Evolutionary conservation across 2,329 filamentous ascomycete species (phyloP).

Genomic region (Colletotrichum eremochloae): DNA sequence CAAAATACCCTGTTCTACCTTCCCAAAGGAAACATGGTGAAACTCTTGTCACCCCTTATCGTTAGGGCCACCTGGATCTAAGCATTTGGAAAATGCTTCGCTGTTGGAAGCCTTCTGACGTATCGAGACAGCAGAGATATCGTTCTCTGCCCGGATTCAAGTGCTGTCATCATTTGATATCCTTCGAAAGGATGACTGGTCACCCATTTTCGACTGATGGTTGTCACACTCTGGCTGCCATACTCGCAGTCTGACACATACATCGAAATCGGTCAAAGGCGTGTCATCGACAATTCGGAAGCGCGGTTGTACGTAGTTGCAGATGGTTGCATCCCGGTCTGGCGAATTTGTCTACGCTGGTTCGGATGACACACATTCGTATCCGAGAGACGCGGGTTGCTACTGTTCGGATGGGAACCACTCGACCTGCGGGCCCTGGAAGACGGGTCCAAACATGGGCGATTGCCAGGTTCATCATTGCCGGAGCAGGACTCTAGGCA

Average conservation of each 20-base stretch:
- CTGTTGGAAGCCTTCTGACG: conserved; percentile 20
- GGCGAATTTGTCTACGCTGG: background rate
- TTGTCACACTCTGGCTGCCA: conserved; percentile 34
- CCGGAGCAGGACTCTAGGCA: conserved; percentile 19
- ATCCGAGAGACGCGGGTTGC: conserved; percentile 25
- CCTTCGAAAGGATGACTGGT: conserved; percentile 23
- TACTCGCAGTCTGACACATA: conserved; percentile 6
- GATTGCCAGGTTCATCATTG: conserved; percentile 14
- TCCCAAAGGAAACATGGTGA: conserved; percentile 36
- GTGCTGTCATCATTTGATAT: conserved; percentile 28
- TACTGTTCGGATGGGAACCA: conserved; percentile 20
- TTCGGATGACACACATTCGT: conserved; percentile 11
- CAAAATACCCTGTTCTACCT: conserved; percentile 30
- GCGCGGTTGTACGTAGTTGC: background rate
- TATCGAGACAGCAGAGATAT: conserved; percentile 18
- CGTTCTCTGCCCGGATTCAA: background rate
- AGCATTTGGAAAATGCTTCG: conserved; percentile 23
- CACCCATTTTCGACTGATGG: conserved; percentile 16
- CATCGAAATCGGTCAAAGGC: conserved; percentile 19
- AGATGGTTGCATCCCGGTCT: conserved; percentile 6
- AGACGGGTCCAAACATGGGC: conserved; percentile 9
- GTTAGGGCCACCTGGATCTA: conserved; percentile 5
- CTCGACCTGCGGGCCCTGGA: conserved; percentile 29
- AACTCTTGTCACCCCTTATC: conserved; percentile 31
- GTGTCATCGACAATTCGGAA: conserved; percentile 28